Evolutionary conservation across 768 basidiomycete species (phyloP).

Genomic region (Chlorophyllum brunneum): DNA sequence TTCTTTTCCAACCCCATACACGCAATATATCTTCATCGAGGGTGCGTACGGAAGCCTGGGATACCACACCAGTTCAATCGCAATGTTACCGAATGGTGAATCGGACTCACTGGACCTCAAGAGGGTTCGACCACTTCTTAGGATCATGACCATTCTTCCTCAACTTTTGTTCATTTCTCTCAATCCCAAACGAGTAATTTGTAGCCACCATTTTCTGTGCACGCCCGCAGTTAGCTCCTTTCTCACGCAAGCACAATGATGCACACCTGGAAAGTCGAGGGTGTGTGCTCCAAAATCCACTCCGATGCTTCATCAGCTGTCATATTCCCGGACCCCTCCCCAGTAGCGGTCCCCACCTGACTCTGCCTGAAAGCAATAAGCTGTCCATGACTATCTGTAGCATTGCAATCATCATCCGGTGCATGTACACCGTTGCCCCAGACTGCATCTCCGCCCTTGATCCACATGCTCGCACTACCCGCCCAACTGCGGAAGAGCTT

Average conservation of each 20-base stretch:
- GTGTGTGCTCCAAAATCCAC: slow-evolving; percentile 84
- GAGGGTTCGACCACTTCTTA: slow-evolving; percentile 90
- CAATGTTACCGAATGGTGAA: background rate
- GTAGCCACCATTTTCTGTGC: slow-evolving; percentile 70
- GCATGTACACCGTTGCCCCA: slow-evolving; percentile 80
- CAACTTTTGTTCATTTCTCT: slow-evolving; percentile 64
- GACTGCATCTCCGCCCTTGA: slow-evolving; percentile 83
- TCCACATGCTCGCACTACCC: slow-evolving; percentile 90
- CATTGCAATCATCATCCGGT: slow-evolving; percentile 67
- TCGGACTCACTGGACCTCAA: slow-evolving; percentile 61
- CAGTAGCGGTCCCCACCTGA: slow-evolving; percentile 18
- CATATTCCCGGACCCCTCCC: slow-evolving; percentile 52
- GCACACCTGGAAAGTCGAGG: slow-evolving; percentile 71
- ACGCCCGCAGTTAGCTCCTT: background rate
- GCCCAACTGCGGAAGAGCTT: slow-evolving; percentile 93
- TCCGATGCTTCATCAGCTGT: slow-evolving; percentile 68
- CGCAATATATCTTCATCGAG: slow-evolving; percentile 87
- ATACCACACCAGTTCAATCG: background rate
- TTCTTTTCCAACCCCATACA: slow-evolving; percentile 94
- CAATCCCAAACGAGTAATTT: slow-evolving; percentile 90
- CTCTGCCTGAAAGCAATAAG: slow-evolving; percentile 73
- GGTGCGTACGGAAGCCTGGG: slow-evolving; percentile 82
- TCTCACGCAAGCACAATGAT: background rate
- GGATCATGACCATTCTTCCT: slow-evolving; percentile 67
- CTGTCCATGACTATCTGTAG: slow-evolving; percentile 68